Percentiles rank a stretch among this genome's conserved stretches.
These are phyloP conservation scores for Backusella tarrabulga DNA, from an alignment of 192 early-diverging fungal species.

Conservation along the genomic window DNA sequence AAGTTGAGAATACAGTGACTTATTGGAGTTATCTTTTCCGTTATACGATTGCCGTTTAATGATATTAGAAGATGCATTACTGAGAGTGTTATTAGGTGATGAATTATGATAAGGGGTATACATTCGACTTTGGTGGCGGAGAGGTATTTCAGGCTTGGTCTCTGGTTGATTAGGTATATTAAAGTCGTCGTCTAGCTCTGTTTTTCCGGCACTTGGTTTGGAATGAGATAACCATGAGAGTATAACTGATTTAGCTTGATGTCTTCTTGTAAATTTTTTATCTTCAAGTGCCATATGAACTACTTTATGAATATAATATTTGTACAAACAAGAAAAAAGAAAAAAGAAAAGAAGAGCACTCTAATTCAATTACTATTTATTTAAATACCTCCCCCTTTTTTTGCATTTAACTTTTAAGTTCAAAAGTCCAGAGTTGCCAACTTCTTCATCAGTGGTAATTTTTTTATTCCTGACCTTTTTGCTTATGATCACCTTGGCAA, in stretches of 20 bases:
- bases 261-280: not conserved
- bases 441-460: not conserved
- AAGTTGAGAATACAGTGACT: not conserved
- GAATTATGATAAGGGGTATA: slow-evolving; percentile 6
- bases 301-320: not conserved
- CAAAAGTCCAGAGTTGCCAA: not conserved
- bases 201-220: not conserved
- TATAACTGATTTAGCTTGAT: not conserved
- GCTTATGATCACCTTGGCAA: not conserved
- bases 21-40: not conserved
- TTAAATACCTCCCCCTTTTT: not conserved
- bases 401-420: not conserved
- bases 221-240: not conserved
- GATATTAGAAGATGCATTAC: not conserved
- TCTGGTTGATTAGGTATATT: not conserved
- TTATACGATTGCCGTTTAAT: not conserved
- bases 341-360: not conserved
- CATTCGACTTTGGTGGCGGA: not conserved
- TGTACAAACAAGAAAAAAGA: not conserved
- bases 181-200: not conserved
- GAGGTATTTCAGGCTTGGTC: not conserved
- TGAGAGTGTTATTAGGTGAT: not conserved
- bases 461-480: not conserved
- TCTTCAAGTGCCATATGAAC: not conserved
- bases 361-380: not conserved